phyloP scores from a whole-genome alignment of 163 green algal species.

The Coccomyxa subellipsoidea region DNA sequence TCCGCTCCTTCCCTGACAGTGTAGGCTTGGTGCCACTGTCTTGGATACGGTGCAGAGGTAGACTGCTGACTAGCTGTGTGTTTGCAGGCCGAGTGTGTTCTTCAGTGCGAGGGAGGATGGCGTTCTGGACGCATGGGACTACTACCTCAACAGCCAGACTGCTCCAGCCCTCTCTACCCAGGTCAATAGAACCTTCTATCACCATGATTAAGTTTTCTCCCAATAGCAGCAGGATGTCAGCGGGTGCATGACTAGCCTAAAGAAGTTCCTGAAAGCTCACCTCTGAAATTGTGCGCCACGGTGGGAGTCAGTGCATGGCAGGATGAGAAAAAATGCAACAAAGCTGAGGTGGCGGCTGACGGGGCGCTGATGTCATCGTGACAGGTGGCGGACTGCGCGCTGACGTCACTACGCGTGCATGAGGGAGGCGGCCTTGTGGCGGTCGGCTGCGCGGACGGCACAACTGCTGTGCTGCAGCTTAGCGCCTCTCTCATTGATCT shows the following conservation, averaged over 20 bases:
- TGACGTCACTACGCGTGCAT: conserved; percentile 71
- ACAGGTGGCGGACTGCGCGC: conserved; percentile 17
- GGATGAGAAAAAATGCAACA: too few species aligned
- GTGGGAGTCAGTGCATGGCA: too few species aligned
- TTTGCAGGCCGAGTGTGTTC: conserved; percentile 77
- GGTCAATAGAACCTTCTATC: too few species aligned
- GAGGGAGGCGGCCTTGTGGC: conserved; percentile 56
- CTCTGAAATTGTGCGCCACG: too few species aligned
- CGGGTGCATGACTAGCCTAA: too few species aligned
- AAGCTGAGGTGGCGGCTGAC: background rate
- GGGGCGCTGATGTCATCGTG: background rate
- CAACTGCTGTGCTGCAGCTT: conserved; percentile 71
- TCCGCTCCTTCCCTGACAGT: too few species aligned
- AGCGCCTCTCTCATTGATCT: conserved; percentile 64
- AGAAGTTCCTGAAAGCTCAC: too few species aligned
- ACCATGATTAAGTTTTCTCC: too few species aligned
- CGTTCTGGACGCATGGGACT: conserved; percentile 80
- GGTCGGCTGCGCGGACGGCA: conserved; percentile 68
- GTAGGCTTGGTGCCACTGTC: too few species aligned
- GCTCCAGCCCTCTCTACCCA: conserved; percentile 69
- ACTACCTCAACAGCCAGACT: conserved; percentile 86
- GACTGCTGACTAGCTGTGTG: background rate
- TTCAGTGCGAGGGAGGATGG: conserved; percentile 81
- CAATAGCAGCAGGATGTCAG: too few species aligned
- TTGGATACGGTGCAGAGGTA: background rate